Evolutionary conservation across 2,329 filamentous ascomycete species (phyloP), one percentile per base, ranked within the genome.

Genomic region (Aphanoascus verrucosus): DNA sequence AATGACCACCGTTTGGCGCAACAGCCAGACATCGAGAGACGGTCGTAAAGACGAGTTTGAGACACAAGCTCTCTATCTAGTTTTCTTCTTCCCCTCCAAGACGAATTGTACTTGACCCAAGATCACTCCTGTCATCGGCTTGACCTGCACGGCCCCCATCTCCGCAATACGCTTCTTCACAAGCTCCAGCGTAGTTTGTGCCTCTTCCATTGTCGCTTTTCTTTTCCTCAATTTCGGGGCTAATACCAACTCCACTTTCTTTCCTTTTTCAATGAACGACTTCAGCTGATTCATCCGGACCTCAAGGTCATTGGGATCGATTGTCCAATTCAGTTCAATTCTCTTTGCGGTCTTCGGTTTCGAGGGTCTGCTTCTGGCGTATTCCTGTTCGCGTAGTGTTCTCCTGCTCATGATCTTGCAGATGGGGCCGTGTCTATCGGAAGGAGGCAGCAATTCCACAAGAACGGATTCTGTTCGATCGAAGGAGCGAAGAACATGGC

Each of bases 261-360:
- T 77, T 0, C 89, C 89, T 67, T 88, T 87, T 8, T 67, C 72
- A 65, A 96, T 65, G 65, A 95, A 95, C 52, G 72, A 75, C 57
- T 70, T 70, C 62, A 91, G 67, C 70, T 82, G 80, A 63, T 78
- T 78, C 67, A 93, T 66, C 64, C 84, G 80, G 66, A 86, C 83
- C n/a, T 71, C 71, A 49, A 95, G 67, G 72, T 96, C 90, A 64
- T 91, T 79, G 11, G 69, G 64, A 56, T 82, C 83, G 63, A 94
- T 94, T 34, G 84, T 83, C 90, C 90, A 97, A 67, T 88, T 91
- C 61, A 97, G 62, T 71, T 96, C 90, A n/a, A 96, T 68, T 64
- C 84, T 84, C 72, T 96, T 96, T 14, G 69, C 65, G 60, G 63
- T 11, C 9, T 49, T 49, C 23, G 37, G 44, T 14, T 53, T 53